Base-by-base conservation (phyloP, 495 filamentous ascomycete genomes). In the Aspergillus carlsbadensis region DNA sequence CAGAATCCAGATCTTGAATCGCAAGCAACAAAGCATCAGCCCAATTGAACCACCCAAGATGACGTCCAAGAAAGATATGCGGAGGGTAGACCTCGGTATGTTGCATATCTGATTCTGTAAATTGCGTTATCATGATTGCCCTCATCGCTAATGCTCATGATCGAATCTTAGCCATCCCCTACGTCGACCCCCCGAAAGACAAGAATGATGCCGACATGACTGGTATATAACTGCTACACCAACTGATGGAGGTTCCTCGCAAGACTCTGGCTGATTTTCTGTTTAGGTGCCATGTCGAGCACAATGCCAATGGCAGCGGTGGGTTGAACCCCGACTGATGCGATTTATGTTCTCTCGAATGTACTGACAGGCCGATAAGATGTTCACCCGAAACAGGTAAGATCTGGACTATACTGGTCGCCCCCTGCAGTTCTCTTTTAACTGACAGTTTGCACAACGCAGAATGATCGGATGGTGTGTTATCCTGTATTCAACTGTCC, bases 271-370 rank as follows among this genome's bases (percentile, higher is more conserved):
- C 56, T 69, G 52, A 62, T 53, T 47, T 10, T 49, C 13, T 56
- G 54, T 54, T 70, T 65, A 73, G 86, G 88, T 62, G 88, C 89
- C 20, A 80, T 94, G 69, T 82, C 87, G 11, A 93, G 84, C 65
- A 96, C 91, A 7, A 71, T 96, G 65, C 92, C 92, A 34, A 96
- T 96, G 92, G 90, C 90, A 52, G 92, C 92, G 52, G 84, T 87
- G 77, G 65, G 83, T 78, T 56, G 39, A 55, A 34, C 39, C 39
- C 15, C 29, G 14, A 14, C 21, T 26, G 33, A 33, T 45, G 41
- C 17, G 26, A 22, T 39, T 37, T 20, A 40, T 42, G 22, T 18
- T 46, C 14, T 40, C 26, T 22, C 21, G 11, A 58, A n/a, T n/a
- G n/a, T 53, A 54, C 64, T 72, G 41, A 73, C 60, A 37, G 13